Percentiles rank a stretch among this genome's conserved stretches.
Conservation (phyloP, 208 protist species). For the Acanthamoeba polyphaga region DNA sequence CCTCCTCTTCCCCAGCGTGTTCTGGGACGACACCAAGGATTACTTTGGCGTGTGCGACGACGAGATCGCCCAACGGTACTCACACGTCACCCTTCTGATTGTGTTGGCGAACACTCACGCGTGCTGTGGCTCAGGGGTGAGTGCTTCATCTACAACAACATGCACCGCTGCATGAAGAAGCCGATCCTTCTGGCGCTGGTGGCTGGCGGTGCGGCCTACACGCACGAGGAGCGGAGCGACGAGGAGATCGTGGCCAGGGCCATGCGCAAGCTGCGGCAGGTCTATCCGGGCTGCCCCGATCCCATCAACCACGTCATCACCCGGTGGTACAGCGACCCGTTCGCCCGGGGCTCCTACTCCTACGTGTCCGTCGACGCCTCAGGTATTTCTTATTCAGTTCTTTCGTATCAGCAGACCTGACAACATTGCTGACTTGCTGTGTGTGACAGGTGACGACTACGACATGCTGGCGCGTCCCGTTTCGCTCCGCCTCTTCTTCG, state of each 20-base stretch:
- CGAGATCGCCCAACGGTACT: conserved; percentile 33
- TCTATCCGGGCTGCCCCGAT: conserved; percentile 58
- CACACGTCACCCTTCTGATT: no score
- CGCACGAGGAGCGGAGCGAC: conserved; percentile 35
- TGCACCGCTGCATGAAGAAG: conserved; percentile 70
- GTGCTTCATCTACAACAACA: conserved; percentile 75
- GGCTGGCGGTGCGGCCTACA: conserved; percentile 66
- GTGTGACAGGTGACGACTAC: conserved; percentile 63
- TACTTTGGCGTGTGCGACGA: conserved; percentile 72
- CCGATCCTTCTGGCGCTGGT: conserved; percentile 66
- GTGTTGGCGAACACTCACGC: no score
- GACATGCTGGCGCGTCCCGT: conserved; percentile 65
- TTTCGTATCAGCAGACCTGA: neutral
- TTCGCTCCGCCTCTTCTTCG: conserved; percentile 69
- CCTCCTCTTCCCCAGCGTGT: conserved; percentile 47
- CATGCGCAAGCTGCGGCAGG: conserved; percentile 55
- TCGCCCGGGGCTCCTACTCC: conserved; percentile 65
- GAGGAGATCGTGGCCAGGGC: conserved; percentile 68
- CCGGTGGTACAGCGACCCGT: conserved; percentile 51
- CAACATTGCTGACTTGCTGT: neutral
- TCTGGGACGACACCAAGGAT: conserved; percentile 73
- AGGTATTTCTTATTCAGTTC: neutral
- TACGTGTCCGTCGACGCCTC: conserved; percentile 65
- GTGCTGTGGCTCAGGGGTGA: conserved; percentile 22
- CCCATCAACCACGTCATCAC: conserved; percentile 62